Evolutionary conservation across 202 grass and related monocot genomes (phyloP).

Genomic region (Panicum virgatum): DNA sequence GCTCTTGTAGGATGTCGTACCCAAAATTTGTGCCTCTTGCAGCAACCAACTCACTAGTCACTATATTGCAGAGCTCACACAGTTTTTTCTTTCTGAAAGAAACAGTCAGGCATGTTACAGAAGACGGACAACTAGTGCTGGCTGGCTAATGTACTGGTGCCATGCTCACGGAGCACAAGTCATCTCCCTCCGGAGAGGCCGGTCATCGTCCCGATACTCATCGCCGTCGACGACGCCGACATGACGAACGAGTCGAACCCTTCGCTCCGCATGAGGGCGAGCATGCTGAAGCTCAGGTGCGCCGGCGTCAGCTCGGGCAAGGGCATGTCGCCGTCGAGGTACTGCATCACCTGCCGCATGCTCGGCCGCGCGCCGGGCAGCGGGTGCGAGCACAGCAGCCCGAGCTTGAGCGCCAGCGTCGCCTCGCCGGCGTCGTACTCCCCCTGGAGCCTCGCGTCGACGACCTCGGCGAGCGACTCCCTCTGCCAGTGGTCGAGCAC

Average conservation of each 20-base stretch:
- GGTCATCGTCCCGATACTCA: conserved; percentile 41
- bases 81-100: no score
- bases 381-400: conserved; percentile 73
- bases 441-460: conserved; percentile 47
- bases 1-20: no score
- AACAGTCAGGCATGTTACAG: no score
- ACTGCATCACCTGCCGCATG: conserved; percentile 74
- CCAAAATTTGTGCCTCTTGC: background rate
- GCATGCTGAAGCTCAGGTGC: conserved; percentile 49
- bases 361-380: conserved; percentile 47
- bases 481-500: conserved; percentile 64
- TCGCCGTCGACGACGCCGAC: conserved; percentile 26
- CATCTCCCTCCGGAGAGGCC: conserved; percentile 67
- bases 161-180: background rate
- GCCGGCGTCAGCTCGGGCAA: conserved; percentile 56
- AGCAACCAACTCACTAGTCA: background rate
- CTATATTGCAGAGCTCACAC: background rate
- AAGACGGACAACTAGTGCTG: no score
- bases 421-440: conserved; percentile 39
- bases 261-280: conserved; percentile 53
- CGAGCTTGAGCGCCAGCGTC: conserved; percentile 61
- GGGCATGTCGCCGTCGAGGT: conserved; percentile 54
- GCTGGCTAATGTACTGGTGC: background rate
- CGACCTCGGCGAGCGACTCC: conserved; percentile 28
- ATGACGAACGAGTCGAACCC: conserved; percentile 60